A percentile compares a stretch with the other conserved stretches of the same genome.
These are phyloP conservation scores for Mycena maculata DNA, from an alignment of 768 basidiomycete species.

Conservation along the genomic window DNA sequence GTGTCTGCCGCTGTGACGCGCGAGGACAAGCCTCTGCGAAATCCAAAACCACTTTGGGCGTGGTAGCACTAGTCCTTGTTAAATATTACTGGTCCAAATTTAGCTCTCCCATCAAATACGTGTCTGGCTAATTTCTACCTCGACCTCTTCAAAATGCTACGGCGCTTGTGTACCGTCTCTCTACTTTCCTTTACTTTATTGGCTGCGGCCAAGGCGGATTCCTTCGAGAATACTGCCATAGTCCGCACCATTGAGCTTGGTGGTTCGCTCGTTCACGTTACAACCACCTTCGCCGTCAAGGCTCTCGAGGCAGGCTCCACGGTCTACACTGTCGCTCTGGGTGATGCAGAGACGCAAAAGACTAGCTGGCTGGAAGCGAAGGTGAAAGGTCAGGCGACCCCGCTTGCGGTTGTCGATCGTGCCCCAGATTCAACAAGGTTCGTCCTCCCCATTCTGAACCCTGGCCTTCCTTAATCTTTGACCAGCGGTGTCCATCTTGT, in stretches of 20 bases:
- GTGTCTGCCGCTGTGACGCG: conserved; percentile 83
- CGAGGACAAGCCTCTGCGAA: conserved; percentile 84
- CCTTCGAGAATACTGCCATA: conserved; percentile 90
- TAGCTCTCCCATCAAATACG: conserved; percentile 23
- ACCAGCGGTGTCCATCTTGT: conserved; percentile 63
- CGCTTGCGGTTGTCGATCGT: conserved; percentile 64
- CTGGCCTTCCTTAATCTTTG: conserved; percentile 24
- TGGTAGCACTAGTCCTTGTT: conserved; percentile 63
- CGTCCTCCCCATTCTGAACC: conserved; percentile 37
- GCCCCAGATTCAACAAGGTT: conserved; percentile 64
- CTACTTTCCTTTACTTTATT: conserved; percentile 60
- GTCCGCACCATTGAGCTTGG: conserved; percentile 92
- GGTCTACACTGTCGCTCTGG: conserved; percentile 76
- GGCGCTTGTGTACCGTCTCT: conserved; percentile 56
- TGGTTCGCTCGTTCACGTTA: conserved; percentile 88
- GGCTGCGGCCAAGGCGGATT: conserved; percentile 48
- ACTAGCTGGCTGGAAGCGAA: conserved; percentile 86
- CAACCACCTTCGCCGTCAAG: conserved; percentile 88
- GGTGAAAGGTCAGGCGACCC: conserved; percentile 73
- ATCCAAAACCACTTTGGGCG: conserved; percentile 77
- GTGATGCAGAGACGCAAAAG: conserved; percentile 67
- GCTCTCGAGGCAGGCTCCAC: conserved; percentile 70
- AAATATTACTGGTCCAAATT: not conserved
- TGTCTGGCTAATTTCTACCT: conserved; percentile 3
- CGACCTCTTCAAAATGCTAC: conserved; percentile 55